phyloP scores from a whole-genome alignment of 345 rosid species.

The Hirschfeldia incana region DNA sequence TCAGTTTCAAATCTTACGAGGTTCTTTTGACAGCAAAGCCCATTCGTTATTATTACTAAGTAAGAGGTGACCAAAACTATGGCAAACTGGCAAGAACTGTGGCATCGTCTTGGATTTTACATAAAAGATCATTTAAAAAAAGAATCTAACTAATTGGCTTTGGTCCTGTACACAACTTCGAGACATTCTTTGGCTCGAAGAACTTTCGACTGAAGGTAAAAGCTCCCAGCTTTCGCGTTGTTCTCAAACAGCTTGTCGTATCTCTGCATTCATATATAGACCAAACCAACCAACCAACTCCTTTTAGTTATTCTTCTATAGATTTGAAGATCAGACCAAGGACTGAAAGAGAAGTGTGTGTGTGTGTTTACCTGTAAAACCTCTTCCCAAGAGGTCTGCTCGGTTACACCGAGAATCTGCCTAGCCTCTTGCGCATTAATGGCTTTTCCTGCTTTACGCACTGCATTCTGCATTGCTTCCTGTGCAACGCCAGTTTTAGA shows the following conservation, averaged over 20 bases:
- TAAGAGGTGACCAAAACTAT: background rate
- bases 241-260: constrained; percentile 73
- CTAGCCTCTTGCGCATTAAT: constrained; percentile 88
- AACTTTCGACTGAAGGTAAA: constrained; percentile 94
- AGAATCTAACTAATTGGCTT: constrained; percentile 44
- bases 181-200: constrained; percentile 89
- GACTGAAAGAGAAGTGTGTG: constrained; percentile 4
- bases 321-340: background rate
- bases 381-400: constrained; percentile 78
- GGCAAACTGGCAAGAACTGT: background rate
- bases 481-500: constrained; percentile 76
- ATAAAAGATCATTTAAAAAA: constrained; percentile 10
- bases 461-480: constrained; percentile 66
- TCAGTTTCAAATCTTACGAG: background rate
- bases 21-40: background rate
- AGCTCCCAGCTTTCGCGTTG: constrained; percentile 81
- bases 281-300: constrained; percentile 24
- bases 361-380: constrained; percentile 50
- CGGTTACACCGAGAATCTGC: constrained; percentile 82
- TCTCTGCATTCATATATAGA: constrained; percentile 48
- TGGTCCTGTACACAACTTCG: constrained; percentile 51
- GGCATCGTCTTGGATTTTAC: constrained; percentile 24
- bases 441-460: constrained; percentile 64
- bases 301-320: background rate
- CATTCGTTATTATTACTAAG: background rate